Evolutionary conservation across 805 yeast species (phyloP), one percentile per base, ranked within the genome.

Genomic region (Metschnikowia koreensis): DNA sequence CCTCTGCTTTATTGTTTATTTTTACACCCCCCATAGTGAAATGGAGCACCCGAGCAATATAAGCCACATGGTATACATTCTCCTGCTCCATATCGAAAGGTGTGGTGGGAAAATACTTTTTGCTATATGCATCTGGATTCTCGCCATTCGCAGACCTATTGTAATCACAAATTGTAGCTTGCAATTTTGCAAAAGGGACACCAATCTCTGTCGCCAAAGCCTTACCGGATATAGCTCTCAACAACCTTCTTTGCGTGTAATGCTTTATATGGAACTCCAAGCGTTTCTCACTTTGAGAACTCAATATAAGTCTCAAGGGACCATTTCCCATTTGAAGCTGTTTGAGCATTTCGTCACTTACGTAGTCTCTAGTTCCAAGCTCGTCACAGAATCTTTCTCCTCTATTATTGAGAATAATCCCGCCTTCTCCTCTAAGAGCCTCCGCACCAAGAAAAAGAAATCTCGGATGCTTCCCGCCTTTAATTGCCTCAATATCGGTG

Each of bases 21-120:
- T 76, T 76, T 6, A 82, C 81, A 44, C 90, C 89, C 22, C 90
- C 89, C 87, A 83, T 83, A 8, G 88, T 81, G 65, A 82, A 83
- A 64, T 83, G 89, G 37, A 83, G 76, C 16, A 81, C 82, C 37
- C 86, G 73, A 6, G 84, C 80, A 42, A 81, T 73, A 53, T 71
- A 77, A 1, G 84, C 79, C 26, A 80, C 81, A 56, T 80, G 79
- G 59, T 79, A 79, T 36, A 62, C 63, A 16, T 71, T 68, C 8
- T 70, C 67, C 4, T 57, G 41, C 7, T 59, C 51, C 51, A 65
- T 69, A 31, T 60, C 62, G 48, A 78, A 68, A 7, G 84, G 84
- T 6, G 77, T 66, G 33, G 76, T 75, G 15, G 81, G 77, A 63
- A 76, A 81, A 56, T 59, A 78, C 57, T 70, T 69, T 64, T 80